Evolutionary conservation across 2,329 filamentous ascomycete species (phyloP).

Genomic region (Talaromyces sp.): DNA sequence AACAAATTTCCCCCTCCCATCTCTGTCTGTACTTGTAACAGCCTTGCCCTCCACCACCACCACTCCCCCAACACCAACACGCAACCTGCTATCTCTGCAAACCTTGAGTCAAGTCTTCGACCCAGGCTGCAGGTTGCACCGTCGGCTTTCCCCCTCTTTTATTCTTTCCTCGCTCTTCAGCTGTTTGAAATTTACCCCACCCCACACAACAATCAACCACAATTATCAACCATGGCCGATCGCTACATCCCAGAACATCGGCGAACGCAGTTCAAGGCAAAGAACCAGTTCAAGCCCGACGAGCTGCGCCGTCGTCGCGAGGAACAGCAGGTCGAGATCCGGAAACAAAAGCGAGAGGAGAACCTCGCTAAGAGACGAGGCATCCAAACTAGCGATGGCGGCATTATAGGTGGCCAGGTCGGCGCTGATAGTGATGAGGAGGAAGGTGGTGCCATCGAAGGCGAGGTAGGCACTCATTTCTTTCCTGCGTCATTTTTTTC

Average conservation of each 20-base stretch:
- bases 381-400: slow-evolving; percentile 72
- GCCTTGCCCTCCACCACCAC: not conserved
- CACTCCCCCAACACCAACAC: not conserved
- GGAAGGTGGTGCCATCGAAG: slow-evolving; percentile 90
- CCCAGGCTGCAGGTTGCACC: slow-evolving; percentile 6
- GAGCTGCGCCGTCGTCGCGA: slow-evolving; percentile 97
- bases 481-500: slow-evolving; percentile 2
- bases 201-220: slow-evolving; percentile 13
- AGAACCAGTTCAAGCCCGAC: slow-evolving; percentile 98
- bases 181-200: slow-evolving; percentile 18
- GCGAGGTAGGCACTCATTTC: slow-evolving; percentile 66
- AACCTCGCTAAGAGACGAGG: slow-evolving; percentile 97
- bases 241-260: slow-evolving; percentile 99
- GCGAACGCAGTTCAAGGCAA: slow-evolving; percentile 98
- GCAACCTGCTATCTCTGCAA: not conserved
- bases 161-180: slow-evolving; percentile 22
- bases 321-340: slow-evolving; percentile 98
- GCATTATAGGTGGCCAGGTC: slow-evolving; percentile 31
- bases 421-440: slow-evolving; percentile 91
- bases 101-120: not conserved
- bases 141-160: slow-evolving; percentile 18
- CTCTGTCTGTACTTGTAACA: not conserved
- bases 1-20: slow-evolving; percentile 6
- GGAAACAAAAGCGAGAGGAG: slow-evolving; percentile 97
- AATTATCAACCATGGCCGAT: slow-evolving; percentile 71